Base-by-base conservation (phyloP, 352 stramenopile species). In the Pythium aristosporum region DNA sequence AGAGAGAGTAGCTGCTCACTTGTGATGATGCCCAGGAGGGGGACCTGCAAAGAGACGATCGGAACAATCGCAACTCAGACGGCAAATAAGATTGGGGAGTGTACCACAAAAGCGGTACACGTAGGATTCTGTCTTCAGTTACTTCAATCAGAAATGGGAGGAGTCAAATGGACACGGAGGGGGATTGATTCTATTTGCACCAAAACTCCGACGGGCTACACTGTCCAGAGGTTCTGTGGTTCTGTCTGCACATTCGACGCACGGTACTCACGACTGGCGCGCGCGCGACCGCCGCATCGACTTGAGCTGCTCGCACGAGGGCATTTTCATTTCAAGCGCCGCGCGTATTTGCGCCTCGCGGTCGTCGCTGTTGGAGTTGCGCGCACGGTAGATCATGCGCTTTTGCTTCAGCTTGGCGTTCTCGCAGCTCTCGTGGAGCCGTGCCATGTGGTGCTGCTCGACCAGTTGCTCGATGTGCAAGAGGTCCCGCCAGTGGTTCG, bases 381-480 rank as follows among this genome's bases (percentile, higher is more conserved):
- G 82, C 9, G 85, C 87, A 36, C 84, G 82, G 69, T 94, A 92
- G 66, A 96, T 88, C 80, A 91, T 90, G 41, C 85, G 84, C 74
- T 92, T 96, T 66, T 94, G 85, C 54, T 88, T 88, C 55, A 89
- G 62, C 76, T 91, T 90, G 50, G 87, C 73, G 72, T 81, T 89
- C 62, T 96, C 84, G 67, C 87, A 96, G 50, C 57, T 81, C 54
- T 96, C 85, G 21, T 80, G 81, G 15, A 96, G 76, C 18, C 74
- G 76, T 2, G 76, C 76, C 59, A 92, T 71, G 61, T 94, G 80
- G 47, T 85, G 79, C 71, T 93, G 84, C 72, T 96, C 82, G 37
- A 96, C 85, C 79, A 93, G 85, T 78, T 91, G 80, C 79, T 96
- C 85, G 9, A 96, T 83, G 56, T 83, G 80, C 57, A 82, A 71